Evolutionary conservation across 2,329 filamentous ascomycete species (phyloP).

Genomic region (Cyanodermella asteris): DNA sequence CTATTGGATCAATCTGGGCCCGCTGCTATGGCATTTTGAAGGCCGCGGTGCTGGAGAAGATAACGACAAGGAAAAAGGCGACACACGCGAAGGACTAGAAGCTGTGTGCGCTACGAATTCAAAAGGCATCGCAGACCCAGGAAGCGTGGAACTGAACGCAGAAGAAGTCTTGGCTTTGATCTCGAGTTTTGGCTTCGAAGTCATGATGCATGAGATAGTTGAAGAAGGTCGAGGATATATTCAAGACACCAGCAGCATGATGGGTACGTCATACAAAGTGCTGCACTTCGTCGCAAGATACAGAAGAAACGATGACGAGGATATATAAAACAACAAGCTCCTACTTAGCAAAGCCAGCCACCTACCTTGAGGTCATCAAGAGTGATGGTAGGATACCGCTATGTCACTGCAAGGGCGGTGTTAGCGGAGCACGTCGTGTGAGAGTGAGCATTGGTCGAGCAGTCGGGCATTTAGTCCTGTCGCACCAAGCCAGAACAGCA

Average conservation of each 20-base stretch:
- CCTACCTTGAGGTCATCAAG: no score
- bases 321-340: no score
- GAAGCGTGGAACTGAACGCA: slow-evolving; percentile 72
- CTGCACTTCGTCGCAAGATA: slow-evolving; percentile 77
- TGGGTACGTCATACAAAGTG: slow-evolving; percentile 60
- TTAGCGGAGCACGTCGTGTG: no score
- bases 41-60: slow-evolving; percentile 32
- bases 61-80: slow-evolving; percentile 19
- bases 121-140: slow-evolving; percentile 68
- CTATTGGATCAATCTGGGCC: slow-evolving; percentile 73
- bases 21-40: slow-evolving; percentile 89
- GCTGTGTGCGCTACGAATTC: no score
- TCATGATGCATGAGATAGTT: slow-evolving; percentile 38
- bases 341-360: no score
- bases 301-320: no score
- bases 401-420: no score
- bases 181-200: slow-evolving; percentile 49
- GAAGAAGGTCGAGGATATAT: slow-evolving; percentile 63
- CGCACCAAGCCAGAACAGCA: no score
- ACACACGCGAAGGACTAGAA: slow-evolving; percentile 19
- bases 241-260: slow-evolving; percentile 63
- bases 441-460: no score
- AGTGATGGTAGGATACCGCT: no score
- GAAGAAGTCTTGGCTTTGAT: slow-evolving; percentile 70
- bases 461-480: no score